A percentile compares a stretch with the other conserved stretches of the same genome.
Conservation (phyloP, 192 early-diverging fungal genomes). For the Coemansia sp. region DNA sequence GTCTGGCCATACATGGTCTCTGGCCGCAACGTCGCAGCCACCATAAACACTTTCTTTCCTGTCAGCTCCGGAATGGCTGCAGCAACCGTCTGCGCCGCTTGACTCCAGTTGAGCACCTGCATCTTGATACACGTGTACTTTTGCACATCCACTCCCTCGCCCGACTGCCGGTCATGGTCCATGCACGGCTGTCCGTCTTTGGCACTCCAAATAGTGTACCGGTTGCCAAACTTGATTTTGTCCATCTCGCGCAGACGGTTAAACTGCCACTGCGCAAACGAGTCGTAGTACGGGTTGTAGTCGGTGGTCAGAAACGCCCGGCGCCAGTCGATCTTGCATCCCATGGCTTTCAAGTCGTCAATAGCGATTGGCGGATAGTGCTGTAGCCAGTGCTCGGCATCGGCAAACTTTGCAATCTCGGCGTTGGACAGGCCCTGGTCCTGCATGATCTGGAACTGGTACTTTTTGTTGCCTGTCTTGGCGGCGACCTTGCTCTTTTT, state of each 20-base stretch:
- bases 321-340: conserved; percentile 90
- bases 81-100: conserved; percentile 47
- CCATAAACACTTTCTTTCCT: conserved; percentile 80
- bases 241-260: conserved; percentile 73
- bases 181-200: conserved; percentile 96
- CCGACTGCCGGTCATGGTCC: conserved; percentile 95
- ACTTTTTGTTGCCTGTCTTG: conserved; percentile 80
- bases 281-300: conserved; percentile 96
- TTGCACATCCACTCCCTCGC: conserved; percentile 91
- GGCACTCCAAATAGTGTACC: conserved; percentile 96
- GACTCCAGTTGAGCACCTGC: conserved; percentile 70
- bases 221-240: conserved; percentile 94
- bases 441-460: conserved; percentile 98
- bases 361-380: conserved; percentile 93
- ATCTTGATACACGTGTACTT: conserved; percentile 98
- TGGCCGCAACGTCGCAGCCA: conserved; percentile 94
- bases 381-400: conserved; percentile 87
- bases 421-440: conserved; percentile 78
- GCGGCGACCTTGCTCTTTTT: conserved; percentile 84
- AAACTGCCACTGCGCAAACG: conserved; percentile 98
- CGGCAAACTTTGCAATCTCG: conserved; percentile 91
- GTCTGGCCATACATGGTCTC: conserved; percentile 99
- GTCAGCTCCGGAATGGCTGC: conserved; percentile 58
- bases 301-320: conserved; percentile 98
- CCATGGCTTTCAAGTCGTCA: conserved; percentile 72